A percentile compares a stretch with the other conserved stretches of the same genome.
Evolutionary conservation across 352 stramenopile species (phyloP).

Genomic region (Pythium coloratum): DNA sequence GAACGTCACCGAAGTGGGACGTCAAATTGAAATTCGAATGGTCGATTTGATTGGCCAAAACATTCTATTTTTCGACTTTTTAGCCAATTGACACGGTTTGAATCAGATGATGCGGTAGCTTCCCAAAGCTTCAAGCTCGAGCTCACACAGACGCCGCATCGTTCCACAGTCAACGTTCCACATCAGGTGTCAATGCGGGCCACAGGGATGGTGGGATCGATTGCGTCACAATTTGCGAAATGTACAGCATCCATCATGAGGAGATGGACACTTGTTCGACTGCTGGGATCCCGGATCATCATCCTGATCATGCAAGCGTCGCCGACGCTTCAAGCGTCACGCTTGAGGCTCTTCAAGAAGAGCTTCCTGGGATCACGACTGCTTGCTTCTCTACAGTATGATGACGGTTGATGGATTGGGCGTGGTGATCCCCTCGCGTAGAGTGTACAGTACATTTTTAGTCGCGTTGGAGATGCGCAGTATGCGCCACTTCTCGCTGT

Average conservation of each 20-base stretch:
- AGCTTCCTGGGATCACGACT: no score
- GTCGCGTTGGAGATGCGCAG: background rate
- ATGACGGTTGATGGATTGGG: no score
- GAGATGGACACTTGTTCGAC: no score
- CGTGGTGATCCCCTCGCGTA: no score
- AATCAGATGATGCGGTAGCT: background rate
- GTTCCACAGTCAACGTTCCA: no score
- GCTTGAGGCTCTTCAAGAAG: no score
- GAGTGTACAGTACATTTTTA: background rate
- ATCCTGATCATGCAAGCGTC: no score
- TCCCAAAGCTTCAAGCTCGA: background rate
- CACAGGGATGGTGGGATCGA: background rate
- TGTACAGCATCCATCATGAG: background rate
- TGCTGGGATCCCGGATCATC: no score
- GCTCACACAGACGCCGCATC: no score
- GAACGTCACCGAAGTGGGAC: background rate
- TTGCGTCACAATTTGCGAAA: background rate
- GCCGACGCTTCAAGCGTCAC: no score
- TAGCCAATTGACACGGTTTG: background rate
- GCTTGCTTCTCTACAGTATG: no score
- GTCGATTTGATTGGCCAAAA: background rate
- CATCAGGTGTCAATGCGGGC: no score
- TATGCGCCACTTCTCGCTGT: background rate
- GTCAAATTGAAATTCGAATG: background rate
- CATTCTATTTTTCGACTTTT: background rate